A percentile compares a stretch with the other conserved stretches of the same genome.
phyloP scores from a whole-genome alignment of 2,329 filamentous ascomycete genomes.

The Cyphellophora attinorum region DNA sequence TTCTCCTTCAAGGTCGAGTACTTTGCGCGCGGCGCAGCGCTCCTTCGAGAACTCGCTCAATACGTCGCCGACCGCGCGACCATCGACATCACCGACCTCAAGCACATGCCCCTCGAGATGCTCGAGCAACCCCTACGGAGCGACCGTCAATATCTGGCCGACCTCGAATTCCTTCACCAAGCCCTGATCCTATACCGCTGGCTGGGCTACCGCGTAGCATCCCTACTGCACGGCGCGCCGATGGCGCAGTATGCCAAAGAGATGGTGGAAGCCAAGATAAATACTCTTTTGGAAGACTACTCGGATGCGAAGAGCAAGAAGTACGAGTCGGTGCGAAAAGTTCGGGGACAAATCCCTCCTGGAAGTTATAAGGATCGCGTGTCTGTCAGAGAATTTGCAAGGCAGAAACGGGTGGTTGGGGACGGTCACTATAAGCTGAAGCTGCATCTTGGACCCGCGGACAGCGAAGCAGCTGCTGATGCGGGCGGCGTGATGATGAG shows the following conservation, averaged over 20 bases:
- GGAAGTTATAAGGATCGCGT: too few relatives aligned
- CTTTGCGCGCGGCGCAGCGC: constrained; percentile 26
- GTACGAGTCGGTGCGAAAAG: too few relatives aligned
- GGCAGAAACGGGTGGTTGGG: too few relatives aligned
- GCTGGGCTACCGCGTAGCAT: constrained; percentile 81
- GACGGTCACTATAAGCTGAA: too few relatives aligned
- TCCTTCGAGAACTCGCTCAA: constrained; percentile 56
- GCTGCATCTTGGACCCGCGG: too few relatives aligned
- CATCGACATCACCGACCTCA: constrained; percentile 63
- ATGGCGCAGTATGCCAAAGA: constrained; percentile 72
- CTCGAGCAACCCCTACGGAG: constrained; percentile 49
- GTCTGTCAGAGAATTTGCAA: too few relatives aligned
- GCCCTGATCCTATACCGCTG: constrained; percentile 79
- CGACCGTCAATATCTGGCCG: constrained; percentile 49
- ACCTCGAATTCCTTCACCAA: constrained; percentile 71
- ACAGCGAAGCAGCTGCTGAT: too few relatives aligned
- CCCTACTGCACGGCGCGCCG: constrained; percentile 64
- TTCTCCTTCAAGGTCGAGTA: constrained; percentile 29
- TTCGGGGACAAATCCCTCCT: too few relatives aligned
- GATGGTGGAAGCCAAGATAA: constrained; percentile 68
- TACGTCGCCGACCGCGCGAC: constrained; percentile 59
- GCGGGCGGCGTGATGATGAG: too few relatives aligned
- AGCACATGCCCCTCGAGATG: constrained; percentile 60
- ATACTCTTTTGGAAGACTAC: constrained; percentile 46
- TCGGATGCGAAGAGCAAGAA: background rate